Evolutionary conservation across 495 filamentous ascomycete species (phyloP).

Genomic region (Podospora australis): DNA sequence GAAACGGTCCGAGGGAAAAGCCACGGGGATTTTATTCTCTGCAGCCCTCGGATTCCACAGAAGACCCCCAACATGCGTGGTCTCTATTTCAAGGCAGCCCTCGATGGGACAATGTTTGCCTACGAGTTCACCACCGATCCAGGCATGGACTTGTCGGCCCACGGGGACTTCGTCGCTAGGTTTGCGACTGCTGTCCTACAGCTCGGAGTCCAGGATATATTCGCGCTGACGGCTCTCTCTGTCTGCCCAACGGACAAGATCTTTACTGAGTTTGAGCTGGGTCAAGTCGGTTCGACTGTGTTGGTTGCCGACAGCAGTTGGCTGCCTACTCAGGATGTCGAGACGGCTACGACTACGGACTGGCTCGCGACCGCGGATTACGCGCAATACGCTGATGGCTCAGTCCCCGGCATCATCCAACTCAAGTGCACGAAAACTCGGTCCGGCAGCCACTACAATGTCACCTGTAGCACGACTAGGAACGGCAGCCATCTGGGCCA

Average conservation of each 20-base stretch:
- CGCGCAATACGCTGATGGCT: slow-evolving; percentile 1
- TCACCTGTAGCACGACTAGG: not conserved
- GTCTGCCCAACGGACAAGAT: not conserved
- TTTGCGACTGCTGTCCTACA: not conserved
- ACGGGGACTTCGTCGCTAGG: slow-evolving; percentile 1
- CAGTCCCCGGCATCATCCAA: slow-evolving; percentile 1
- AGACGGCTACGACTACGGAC: not conserved
- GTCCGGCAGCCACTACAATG: not conserved
- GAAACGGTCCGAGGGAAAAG: not conserved
- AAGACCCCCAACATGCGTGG: slow-evolving; percentile 1
- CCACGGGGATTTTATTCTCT: not conserved
- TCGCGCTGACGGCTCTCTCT: slow-evolving; percentile 1
- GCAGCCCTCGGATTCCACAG: not conserved
- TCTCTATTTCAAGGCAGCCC: slow-evolving; percentile 2
- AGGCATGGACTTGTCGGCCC: not conserved
- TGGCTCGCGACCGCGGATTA: not conserved
- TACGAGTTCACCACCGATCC: slow-evolving; percentile 6
- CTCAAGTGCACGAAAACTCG: not conserved
- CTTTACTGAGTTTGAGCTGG: slow-evolving; percentile 1
- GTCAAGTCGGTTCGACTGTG: not conserved
- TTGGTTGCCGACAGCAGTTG: not conserved
- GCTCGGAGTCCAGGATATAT: slow-evolving; percentile 1
- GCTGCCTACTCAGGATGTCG: not conserved
- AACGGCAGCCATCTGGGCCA: not conserved
- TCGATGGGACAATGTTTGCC: not conserved